phyloP scores from a whole-genome alignment of 257 asterid genomes.

The Eustoma russellianum region DNA sequence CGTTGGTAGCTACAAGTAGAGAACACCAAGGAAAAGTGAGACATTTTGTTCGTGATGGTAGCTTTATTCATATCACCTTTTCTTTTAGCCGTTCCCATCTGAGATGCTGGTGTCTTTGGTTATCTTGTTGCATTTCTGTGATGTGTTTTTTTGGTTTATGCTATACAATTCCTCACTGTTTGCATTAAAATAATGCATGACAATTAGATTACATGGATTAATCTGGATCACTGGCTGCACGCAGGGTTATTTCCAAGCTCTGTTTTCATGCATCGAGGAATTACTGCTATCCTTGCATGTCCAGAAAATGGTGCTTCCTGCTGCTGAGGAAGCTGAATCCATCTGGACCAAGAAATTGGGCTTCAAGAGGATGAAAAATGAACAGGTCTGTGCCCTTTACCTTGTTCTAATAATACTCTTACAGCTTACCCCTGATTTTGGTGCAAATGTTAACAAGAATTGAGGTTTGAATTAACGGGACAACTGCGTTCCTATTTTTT shows the following conservation, averaged over 20 bases:
- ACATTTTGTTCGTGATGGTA: background rate
- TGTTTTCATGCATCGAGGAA: slow-evolving; percentile 77
- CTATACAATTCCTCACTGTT: too few relatives aligned
- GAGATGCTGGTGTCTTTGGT: background rate
- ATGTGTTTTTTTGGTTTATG: too few relatives aligned
- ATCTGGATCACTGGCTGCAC: slow-evolving; percentile 4
- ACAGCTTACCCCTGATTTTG: too few relatives aligned
- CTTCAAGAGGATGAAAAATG: slow-evolving; percentile 69
- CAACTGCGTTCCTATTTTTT: too few relatives aligned
- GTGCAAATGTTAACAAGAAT: too few relatives aligned
- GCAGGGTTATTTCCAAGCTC: slow-evolving; percentile 88
- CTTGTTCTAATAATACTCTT: too few relatives aligned
- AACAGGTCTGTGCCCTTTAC: slow-evolving; percentile 44
- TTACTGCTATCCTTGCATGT: slow-evolving; percentile 69
- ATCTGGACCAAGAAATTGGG: slow-evolving; percentile 95
- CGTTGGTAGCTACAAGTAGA: slow-evolving; percentile 86
- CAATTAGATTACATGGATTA: background rate
- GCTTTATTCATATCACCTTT: background rate
- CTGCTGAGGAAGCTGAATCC: slow-evolving; percentile 96
- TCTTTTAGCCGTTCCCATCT: background rate
- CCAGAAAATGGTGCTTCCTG: slow-evolving; percentile 79
- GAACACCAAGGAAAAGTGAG: slow-evolving; percentile 91
- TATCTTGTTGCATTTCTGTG: background rate
- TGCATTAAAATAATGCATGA: too few relatives aligned
- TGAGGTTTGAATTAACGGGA: too few relatives aligned